These are phyloP conservation scores for Mollisiaceae sp. DNA, from an alignment of 2,329 filamentous ascomycete genomes.

Conservation along the genomic window DNA sequence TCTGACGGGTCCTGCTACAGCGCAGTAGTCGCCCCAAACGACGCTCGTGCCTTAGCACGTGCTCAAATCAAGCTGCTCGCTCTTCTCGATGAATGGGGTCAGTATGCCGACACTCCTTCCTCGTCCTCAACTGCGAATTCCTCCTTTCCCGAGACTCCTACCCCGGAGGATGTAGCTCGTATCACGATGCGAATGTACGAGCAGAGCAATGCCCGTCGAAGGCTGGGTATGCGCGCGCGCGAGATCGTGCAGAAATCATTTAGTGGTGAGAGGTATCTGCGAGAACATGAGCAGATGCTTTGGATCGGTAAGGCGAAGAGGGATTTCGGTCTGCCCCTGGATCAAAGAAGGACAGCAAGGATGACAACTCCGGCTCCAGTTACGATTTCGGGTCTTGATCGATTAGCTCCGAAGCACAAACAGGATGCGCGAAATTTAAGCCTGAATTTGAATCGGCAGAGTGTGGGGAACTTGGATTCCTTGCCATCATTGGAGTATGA, in stretches of 20 bases:
- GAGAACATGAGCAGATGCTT: constrained; percentile 10
- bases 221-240: constrained; percentile 56
- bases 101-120: constrained; percentile 52
- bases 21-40: constrained; percentile 67
- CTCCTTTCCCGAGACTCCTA: constrained; percentile 45
- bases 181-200: constrained; percentile 63
- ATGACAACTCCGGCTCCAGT: not conserved
- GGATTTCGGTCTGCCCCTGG: constrained; percentile 13
- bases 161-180: constrained; percentile 53
- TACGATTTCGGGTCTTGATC: not conserved
- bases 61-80: constrained; percentile 67
- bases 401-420: not conserved
- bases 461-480: not conserved
- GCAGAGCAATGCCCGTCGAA: constrained; percentile 57
- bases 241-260: constrained; percentile 8
- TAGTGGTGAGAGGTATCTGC: constrained; percentile 7
- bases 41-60: constrained; percentile 61
- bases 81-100: constrained; percentile 64
- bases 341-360: not conserved
- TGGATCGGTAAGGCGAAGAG: constrained; percentile 22
- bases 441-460: constrained; percentile 1
- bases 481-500: constrained; percentile 6
- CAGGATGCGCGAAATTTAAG: not conserved
- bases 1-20: constrained; percentile 57
- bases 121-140: constrained; percentile 9